Conservation (phyloP, 2,329 filamentous ascomycete genomes). For the Aureobasidium sp. region DNA sequence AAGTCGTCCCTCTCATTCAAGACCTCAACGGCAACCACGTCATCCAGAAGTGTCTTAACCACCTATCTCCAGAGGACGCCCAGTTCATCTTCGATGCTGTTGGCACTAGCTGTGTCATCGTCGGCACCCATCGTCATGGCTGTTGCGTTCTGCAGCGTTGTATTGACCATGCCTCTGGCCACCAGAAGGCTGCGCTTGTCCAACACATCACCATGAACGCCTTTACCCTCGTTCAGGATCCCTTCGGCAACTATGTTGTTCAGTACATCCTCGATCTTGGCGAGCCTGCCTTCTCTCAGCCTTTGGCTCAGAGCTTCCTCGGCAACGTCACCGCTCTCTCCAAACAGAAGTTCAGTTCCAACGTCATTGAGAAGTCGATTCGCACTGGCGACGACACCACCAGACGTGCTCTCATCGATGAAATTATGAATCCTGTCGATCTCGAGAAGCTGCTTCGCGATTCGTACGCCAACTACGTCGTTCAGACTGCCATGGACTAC, state of each 20-base stretch:
- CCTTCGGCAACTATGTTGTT: slow-evolving; percentile 97
- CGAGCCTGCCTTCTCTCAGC: slow-evolving; percentile 79
- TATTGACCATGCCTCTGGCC: slow-evolving; percentile 89
- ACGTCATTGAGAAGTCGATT: slow-evolving; percentile 89
- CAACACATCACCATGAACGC: slow-evolving; percentile 80
- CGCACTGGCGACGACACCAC: slow-evolving; percentile 71
- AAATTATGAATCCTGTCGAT: slow-evolving; percentile 67
- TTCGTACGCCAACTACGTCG: slow-evolving; percentile 94
- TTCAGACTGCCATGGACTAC: slow-evolving; percentile 91
- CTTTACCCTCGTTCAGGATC: slow-evolving; percentile 86
- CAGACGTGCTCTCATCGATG: slow-evolving; percentile 75
- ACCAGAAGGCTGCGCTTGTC: slow-evolving; percentile 83
- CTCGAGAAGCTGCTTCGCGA: slow-evolving; percentile 86
- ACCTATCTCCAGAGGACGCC: slow-evolving; percentile 73
- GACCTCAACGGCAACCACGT: slow-evolving; percentile 98
- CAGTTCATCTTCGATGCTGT: slow-evolving; percentile 98
- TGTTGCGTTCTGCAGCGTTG: slow-evolving; percentile 97
- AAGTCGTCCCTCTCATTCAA: slow-evolving; percentile 91
- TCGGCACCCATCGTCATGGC: slow-evolving; percentile 94
- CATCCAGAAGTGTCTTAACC: slow-evolving; percentile 98
- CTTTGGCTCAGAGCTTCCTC: slow-evolving; percentile 73
- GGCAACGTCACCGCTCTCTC: slow-evolving; percentile 66
- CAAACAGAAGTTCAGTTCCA: slow-evolving; percentile 98
- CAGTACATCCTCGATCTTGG: slow-evolving; percentile 96
- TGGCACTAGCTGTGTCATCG: slow-evolving; percentile 74